Percentiles rank a stretch among this genome's conserved stretches.
Evolutionary conservation across 2,329 filamentous ascomycete species (phyloP).

Genomic region (Fusarium newnesense): DNA sequence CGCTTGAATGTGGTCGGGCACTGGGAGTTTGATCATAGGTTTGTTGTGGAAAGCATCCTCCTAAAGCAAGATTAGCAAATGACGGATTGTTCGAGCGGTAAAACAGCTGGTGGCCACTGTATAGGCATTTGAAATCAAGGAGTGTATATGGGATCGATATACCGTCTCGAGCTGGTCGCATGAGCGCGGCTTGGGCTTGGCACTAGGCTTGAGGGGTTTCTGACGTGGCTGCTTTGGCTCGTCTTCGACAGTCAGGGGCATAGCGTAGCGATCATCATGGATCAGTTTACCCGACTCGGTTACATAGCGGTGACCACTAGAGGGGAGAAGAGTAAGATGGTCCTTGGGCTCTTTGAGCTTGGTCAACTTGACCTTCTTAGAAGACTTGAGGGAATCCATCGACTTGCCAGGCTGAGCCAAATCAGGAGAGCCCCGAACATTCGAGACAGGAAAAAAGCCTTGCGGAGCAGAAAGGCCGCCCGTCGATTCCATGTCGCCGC

Average conservation of each 20-base stretch:
- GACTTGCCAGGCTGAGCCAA: background rate
- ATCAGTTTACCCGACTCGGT: constrained; percentile 9
- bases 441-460: constrained; percentile 16
- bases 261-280: constrained; percentile 19
- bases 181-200: constrained; percentile 24
- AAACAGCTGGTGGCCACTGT: background rate
- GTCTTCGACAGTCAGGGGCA: constrained; percentile 5
- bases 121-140: background rate
- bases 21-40: constrained; percentile 84
- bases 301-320: constrained; percentile 24
- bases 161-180: constrained; percentile 23
- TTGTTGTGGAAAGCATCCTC: constrained; percentile 88
- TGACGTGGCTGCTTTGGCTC: constrained; percentile 20
- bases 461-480: constrained; percentile 3
- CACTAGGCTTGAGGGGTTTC: constrained; percentile 2
- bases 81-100: background rate
- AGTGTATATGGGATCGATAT: constrained; percentile 11
- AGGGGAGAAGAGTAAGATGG: constrained; percentile 14
- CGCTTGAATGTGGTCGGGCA: constrained; percentile 91
- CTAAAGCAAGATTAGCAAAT: constrained; percentile 57
- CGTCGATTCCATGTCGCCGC: constrained; percentile 9
- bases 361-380: constrained; percentile 15
- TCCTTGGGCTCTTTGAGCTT: constrained; percentile 19
- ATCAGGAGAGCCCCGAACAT: constrained; percentile 8
- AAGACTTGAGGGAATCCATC: background rate